Base-by-base conservation (phyloP, 2,329 filamentous ascomycete species). In the Colletotrichum incanum region DNA sequence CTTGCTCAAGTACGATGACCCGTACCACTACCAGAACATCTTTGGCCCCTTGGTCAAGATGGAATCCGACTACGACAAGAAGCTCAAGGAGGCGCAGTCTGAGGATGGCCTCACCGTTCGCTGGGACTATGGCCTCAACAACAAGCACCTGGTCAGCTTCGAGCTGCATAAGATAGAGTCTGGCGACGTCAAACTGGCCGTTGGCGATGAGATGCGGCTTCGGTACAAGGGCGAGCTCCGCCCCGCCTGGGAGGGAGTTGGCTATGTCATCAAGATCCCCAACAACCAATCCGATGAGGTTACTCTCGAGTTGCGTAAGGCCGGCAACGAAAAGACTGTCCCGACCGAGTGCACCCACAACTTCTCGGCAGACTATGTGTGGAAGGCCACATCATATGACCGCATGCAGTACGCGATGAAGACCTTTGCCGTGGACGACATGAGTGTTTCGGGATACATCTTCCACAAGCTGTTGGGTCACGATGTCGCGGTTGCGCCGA, bases 401-500 rank as follows among this genome's bases (percentile, higher is more conserved):
- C 95, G 96, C 74, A 99, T 99, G 96, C 96, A 99, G 82, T 91
- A 95, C 76, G 97, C 96, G 66, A 98, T 99, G 96, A 98, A 98
- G 87, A 98, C 94, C 0, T 99, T 99, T 80, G 96, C 96, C 7
- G 92, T 98, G 55, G 96, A 99, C 77, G 96, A 99, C 82, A 94
- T 97, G 93, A 98, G 95, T 79, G 96, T 99, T 54, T 98, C 96
- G 28, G 96, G 96, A 47, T 99, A 98, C 84, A 98, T 99, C 75
- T 99, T 98, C 86, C 96, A 99, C 82, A 96, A 96, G 76, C 89
- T 99, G 28, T 90, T 99, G 41, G 96, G 96, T 65, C 95, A 98
- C 79, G 96, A 98, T 80, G 96, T 98, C 71, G 94, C 95, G 37
- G 92, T 96, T 49, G 95, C 95, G 63, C 95, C 96, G 7, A 96